A percentile compares a stretch with the other conserved stretches of the same genome.
Conservation (phyloP, 2,329 filamentous ascomycete species). For the Colletotrichum sp. region DNA sequence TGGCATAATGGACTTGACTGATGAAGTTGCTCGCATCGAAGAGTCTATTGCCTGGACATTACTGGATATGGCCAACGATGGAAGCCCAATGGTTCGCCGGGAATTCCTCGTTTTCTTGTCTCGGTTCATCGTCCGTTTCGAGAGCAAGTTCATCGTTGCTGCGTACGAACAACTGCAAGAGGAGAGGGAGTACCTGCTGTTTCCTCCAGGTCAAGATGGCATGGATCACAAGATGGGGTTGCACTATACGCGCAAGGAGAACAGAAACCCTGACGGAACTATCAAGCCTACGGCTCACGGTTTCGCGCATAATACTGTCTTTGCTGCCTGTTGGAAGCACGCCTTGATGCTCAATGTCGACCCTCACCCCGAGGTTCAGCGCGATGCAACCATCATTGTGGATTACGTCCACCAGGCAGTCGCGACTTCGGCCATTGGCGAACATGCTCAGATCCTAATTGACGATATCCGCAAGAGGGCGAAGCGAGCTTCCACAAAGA, state of each 20-base stretch:
- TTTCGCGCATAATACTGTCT: conserved; percentile 86
- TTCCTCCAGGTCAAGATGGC: conserved; percentile 60
- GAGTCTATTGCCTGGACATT: conserved; percentile 89
- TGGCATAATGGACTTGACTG: conserved; percentile 89
- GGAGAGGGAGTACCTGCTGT: conserved; percentile 73
- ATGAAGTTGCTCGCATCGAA: conserved; percentile 89
- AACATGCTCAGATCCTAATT: conserved; percentile 73
- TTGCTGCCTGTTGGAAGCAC: conserved; percentile 94
- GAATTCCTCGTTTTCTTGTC: conserved; percentile 95
- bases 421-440: conserved; percentile 76
- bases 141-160: conserved; percentile 89
- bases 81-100: conserved; percentile 91
- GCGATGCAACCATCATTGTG: conserved; percentile 82
- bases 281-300: conserved; percentile 63
- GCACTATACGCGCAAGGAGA: conserved; percentile 63
- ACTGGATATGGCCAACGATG: conserved; percentile 90
- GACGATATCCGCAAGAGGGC: conserved; percentile 70
- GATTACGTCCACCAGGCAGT: conserved; percentile 84
- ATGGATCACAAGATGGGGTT: conserved; percentile 67
- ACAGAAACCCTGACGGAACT: conserved; percentile 61
- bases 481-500: conserved; percentile 51
- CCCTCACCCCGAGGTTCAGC: conserved; percentile 90
- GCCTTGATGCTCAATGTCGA: conserved; percentile 90
- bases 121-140: conserved; percentile 86
- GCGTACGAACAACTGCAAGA: conserved; percentile 90